Evolutionary conservation across 139 green algal species (phyloP), one percentile per base, ranked within the genome.

Genomic region (Chlorella sp.): DNA sequence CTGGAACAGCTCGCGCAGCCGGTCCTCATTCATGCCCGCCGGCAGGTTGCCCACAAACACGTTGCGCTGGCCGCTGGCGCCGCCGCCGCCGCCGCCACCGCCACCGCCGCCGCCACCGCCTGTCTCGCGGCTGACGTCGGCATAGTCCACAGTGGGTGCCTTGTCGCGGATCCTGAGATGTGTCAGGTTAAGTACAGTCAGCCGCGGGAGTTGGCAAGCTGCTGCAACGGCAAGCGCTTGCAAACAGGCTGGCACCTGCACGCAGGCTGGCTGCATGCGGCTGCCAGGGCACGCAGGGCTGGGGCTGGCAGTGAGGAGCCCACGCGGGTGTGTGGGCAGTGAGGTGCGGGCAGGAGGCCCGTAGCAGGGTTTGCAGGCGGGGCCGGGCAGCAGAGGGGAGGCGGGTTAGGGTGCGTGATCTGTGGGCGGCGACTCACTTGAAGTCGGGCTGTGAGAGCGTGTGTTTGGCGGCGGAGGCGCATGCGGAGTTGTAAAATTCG

Each of bases 401-500:
- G 80, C 7, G 64, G 34, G 39, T 51, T 51, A 51, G 30, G 62
- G 16, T 23, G 36, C 6, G 47, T 56, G 34, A 62, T 41, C 28
- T 28, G 15, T 38, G 60, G 23, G 41, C 2, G 17, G 64, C 21
- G 7, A 80, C 81, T 85, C 74, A 92, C 88, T 85, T 93, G 86
- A 95, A 96, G 65, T 92, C 88, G 17, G 93, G 85, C 41, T 87
- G 64, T 25, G 76, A 90, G 26, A 98, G 85, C 6, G 85, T 80
- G 2, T 86, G 82, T 56, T 95, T 92, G 21, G 96, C 95, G 17
- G 74, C n/a, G 21, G 93, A 86, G 11, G 96, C 96, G 55, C 90
- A 93, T 0, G 93, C 88, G 47, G 97, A 85, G 89, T 98, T 98
- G 92, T 98, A 97, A 83, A 98, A 98, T 55, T 95, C 92, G 3